Evolutionary conservation across 139 green algal genomes (phyloP).

Genomic region (Coelastrella sp.): DNA sequence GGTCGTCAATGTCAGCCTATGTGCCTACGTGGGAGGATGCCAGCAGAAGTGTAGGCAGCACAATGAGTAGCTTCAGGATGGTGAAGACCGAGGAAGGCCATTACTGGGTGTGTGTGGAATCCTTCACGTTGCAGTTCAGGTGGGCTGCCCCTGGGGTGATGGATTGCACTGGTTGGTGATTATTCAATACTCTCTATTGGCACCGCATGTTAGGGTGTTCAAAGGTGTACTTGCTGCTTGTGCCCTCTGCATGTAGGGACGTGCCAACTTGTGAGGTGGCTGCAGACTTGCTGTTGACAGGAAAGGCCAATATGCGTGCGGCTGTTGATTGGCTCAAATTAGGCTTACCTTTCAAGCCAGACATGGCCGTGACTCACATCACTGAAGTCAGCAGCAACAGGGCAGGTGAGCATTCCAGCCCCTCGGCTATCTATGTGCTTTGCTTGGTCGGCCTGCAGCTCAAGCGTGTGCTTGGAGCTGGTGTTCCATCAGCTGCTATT

Average conservation of each 20-base stretch:
- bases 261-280: background rate
- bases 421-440: background rate
- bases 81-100: slow-evolving; percentile 32
- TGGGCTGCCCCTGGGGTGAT: background rate
- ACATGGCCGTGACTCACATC: slow-evolving; percentile 34
- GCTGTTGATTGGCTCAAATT: slow-evolving; percentile 32
- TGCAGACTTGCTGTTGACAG: background rate
- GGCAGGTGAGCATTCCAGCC: background rate
- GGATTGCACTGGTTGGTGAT: background rate
- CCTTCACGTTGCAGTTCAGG: slow-evolving; percentile 30
- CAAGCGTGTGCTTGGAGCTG: background rate
- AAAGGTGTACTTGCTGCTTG: background rate
- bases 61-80: background rate
- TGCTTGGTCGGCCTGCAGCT: background rate
- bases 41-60: slow-evolving; percentile 3
- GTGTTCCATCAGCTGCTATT: no score
- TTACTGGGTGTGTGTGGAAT: slow-evolving; percentile 29
- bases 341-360: slow-evolving; percentile 10
- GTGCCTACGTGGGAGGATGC: background rate
- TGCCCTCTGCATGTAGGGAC: slow-evolving; percentile 21
- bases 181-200: background rate
- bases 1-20: background rate
- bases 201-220: background rate
- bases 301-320: background rate
- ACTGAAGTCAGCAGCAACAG: slow-evolving; percentile 1